Conservation (phyloP, 2,329 filamentous ascomycete species). For the Penicillium verrucosum region DNA sequence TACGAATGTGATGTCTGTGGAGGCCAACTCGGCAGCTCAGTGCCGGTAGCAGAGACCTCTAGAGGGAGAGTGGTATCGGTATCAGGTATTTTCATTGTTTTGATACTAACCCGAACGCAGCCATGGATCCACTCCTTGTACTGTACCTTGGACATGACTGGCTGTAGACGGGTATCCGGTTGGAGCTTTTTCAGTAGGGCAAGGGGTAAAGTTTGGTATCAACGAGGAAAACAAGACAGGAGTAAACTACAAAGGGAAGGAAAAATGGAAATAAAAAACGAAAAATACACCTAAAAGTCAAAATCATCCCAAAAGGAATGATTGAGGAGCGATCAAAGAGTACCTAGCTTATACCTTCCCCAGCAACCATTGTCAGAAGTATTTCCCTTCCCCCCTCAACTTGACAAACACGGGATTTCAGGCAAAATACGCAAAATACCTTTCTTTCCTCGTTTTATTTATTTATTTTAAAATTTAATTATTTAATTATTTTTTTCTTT, state of each 20-base stretch:
- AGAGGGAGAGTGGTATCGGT: constrained; percentile 3
- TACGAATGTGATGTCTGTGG: constrained; percentile 13
- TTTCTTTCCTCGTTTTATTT: constrained; percentile 6
- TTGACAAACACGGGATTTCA: constrained; percentile 16
- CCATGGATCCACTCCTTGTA: not conserved
- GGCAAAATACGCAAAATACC: constrained; percentile 14
- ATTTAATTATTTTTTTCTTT: not conserved
- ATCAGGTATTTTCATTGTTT: constrained; percentile 6
- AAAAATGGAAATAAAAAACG: not conserved
- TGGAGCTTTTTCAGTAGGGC: constrained; percentile 10
- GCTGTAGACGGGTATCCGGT: constrained; percentile 1
- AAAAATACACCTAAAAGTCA: not conserved
- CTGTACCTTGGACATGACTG: constrained; percentile 1
- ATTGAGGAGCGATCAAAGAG: constrained; percentile 1
- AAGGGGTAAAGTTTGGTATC: constrained; percentile 12
- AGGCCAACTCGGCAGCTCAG: constrained; percentile 20
- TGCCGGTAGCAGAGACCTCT: constrained; percentile 16
- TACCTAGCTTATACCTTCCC: constrained; percentile 9
- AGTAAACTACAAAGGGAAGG: not conserved
- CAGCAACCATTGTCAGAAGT: constrained; percentile 19
- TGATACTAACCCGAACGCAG: not conserved
- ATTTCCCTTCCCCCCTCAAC: constrained; percentile 2
- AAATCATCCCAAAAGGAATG: constrained; percentile 1
- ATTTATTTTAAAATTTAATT: not conserved
- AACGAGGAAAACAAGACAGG: not conserved